Conservation (phyloP, 495 filamentous ascomycete species). For the Penicillium angulare region DNA sequence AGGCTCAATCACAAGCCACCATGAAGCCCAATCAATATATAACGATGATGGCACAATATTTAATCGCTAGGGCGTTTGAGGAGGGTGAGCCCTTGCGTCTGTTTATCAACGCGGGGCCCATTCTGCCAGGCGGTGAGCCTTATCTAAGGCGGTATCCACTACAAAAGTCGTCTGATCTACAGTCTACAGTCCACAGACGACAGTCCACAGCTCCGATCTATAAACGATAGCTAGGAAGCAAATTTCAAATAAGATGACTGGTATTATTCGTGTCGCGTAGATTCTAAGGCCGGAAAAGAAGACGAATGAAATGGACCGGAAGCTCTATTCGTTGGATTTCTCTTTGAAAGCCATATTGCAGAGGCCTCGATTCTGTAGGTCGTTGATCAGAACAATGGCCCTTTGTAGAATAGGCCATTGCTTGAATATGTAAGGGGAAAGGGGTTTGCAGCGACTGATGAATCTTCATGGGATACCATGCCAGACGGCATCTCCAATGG, state of each 20-base stretch:
- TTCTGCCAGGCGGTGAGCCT: slow-evolving; percentile 36
- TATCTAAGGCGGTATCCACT: slow-evolving; percentile 14
- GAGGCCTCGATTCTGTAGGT: not conserved
- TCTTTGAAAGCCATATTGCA: too few relatives aligned
- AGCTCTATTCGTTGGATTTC: not conserved
- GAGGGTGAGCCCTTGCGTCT: slow-evolving; percentile 31
- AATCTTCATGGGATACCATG: too few relatives aligned
- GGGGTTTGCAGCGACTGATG: too few relatives aligned
- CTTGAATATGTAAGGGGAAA: too few relatives aligned
- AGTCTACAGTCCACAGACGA: not conserved
- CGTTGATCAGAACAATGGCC: not conserved
- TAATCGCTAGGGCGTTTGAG: not conserved
- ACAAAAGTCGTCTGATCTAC: not conserved
- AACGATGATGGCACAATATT: not conserved
- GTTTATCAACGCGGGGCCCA: slow-evolving; percentile 35
- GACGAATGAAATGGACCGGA: not conserved
- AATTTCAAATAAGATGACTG: not conserved
- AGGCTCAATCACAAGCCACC: slow-evolving; percentile 1
- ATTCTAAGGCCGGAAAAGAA: not conserved
- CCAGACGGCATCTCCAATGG: not conserved
- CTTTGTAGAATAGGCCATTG: not conserved
- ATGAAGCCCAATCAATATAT: not conserved
- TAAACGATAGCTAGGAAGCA: not conserved
- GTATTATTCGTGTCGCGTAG: not conserved
- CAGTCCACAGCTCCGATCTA: not conserved